Percentiles rank a stretch among this genome's conserved stretches.
phyloP scores from a whole-genome alignment of 208 protist species.

The Trichomonas vaginalis region DNA sequence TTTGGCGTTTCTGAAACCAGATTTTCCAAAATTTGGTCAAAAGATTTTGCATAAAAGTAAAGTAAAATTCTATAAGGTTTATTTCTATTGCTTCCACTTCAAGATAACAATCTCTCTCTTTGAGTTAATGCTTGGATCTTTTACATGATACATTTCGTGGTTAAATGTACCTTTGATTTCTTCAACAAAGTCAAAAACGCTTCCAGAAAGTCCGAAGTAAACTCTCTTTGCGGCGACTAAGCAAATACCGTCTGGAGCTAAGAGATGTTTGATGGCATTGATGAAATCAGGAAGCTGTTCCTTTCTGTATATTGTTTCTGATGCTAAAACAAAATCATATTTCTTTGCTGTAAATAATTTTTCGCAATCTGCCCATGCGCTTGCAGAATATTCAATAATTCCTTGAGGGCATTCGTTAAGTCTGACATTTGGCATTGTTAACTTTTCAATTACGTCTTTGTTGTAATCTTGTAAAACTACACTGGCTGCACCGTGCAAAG shows the following conservation, averaged over 20 bases:
- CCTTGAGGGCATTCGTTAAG: background rate
- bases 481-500: background rate
- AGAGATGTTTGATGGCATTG: background rate
- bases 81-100: background rate
- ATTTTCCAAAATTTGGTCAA: no score
- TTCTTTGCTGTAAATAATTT: background rate
- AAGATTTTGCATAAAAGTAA: no score
- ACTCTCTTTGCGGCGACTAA: background rate
- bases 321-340: background rate
- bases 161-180: background rate
- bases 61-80: no score
- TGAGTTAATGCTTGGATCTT: background rate
- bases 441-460: background rate
- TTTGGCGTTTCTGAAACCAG: no score
- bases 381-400: background rate
- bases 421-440: background rate
- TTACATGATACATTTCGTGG: background rate
- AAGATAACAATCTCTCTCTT: background rate
- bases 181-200: background rate
- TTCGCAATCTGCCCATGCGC: background rate
- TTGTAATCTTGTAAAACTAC: slow-evolving; percentile 18
- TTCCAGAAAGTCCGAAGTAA: slow-evolving; percentile 15
- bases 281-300: background rate
- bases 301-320: slow-evolving; percentile 6
- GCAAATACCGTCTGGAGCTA: background rate